A percentile compares a stretch with the other conserved stretches of the same genome.
phyloP scores from a whole-genome alignment of 2,329 filamentous ascomycete species.

The Fusarium sarcochroum region DNA sequence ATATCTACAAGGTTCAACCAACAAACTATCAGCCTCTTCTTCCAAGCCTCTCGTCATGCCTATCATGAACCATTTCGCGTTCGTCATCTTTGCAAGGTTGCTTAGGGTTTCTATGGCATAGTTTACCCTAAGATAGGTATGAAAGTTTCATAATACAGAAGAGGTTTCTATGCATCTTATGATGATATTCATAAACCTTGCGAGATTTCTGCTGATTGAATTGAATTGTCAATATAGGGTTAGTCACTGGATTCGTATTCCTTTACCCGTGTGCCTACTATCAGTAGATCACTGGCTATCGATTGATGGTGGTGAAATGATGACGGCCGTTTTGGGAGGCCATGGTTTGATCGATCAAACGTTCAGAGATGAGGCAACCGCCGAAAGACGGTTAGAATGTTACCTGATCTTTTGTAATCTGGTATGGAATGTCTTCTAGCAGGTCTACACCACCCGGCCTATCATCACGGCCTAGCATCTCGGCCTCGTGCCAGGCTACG shows the following conservation, averaged over 20 bases:
- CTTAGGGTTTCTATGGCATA: background rate
- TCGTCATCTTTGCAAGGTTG: background rate
- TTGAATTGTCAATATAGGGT: too few relatives aligned
- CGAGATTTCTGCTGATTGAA: too few relatives aligned
- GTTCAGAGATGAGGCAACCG: slow-evolving; percentile 20
- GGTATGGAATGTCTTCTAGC: background rate
- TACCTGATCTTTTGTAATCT: slow-evolving; percentile 3
- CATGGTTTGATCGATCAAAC: slow-evolving; percentile 40
- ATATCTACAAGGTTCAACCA: slow-evolving; percentile 1
- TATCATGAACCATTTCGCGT: background rate
- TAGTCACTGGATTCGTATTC: too few relatives aligned
- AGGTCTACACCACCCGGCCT: background rate
- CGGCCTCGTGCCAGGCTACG: background rate
- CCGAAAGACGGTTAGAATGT: slow-evolving; percentile 8
- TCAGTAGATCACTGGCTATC: slow-evolving; percentile 21
- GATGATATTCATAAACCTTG: too few relatives aligned
- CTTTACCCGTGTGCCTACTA: background rate
- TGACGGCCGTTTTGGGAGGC: slow-evolving; percentile 17
- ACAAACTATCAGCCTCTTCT: background rate
- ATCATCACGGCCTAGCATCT: too few relatives aligned
- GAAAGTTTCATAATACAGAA: too few relatives aligned
- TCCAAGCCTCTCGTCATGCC: background rate
- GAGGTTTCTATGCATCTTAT: too few relatives aligned
- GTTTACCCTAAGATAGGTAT: background rate
- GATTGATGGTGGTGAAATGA: slow-evolving; percentile 23